Percentiles rank a stretch among this genome's conserved stretches.
Evolutionary conservation across 2,329 filamentous ascomycete genomes (phyloP).

Genomic region (Chrysoporthe cubensis): DNA sequence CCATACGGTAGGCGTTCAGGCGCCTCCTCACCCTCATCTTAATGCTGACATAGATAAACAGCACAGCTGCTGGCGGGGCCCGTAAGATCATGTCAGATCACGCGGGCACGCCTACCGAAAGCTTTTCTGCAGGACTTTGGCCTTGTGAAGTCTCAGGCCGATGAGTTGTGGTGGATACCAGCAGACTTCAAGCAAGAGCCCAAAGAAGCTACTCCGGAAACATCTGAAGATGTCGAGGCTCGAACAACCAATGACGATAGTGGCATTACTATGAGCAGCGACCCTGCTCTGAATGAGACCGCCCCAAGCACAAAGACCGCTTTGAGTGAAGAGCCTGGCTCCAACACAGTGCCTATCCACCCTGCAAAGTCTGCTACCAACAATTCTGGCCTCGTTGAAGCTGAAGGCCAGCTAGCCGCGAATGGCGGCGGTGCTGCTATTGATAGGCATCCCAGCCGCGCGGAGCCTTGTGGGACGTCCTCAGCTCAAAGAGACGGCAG

Average conservation of each 20-base stretch:
- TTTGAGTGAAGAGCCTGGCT: no score
- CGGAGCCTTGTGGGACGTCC: no score
- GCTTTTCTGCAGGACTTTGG: constrained; percentile 68
- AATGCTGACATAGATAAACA: constrained; percentile 36
- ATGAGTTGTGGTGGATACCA: constrained; percentile 61
- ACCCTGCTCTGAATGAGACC: background rate
- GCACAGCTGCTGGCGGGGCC: constrained; percentile 66
- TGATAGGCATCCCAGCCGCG: background rate
- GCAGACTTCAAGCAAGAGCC: constrained; percentile 25
- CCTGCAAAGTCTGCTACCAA: background rate
- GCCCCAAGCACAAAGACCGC: background rate
- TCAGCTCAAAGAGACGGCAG: constrained; percentile 17
- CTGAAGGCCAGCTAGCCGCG: background rate
- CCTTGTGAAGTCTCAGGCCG: constrained; percentile 57
- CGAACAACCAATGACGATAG: constrained; percentile 1
- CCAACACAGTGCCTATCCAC: background rate
- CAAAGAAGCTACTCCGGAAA: constrained; percentile 1
- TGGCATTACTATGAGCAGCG: background rate
- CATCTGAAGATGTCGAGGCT: constrained; percentile 6
- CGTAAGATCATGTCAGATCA: constrained; percentile 59
- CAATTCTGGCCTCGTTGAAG: background rate
- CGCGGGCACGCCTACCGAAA: constrained; percentile 53
- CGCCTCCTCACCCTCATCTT: background rate
- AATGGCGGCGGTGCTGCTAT: background rate
- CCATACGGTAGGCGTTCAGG: constrained; percentile 59